Percentiles rank a stretch among this genome's conserved stretches.
These are phyloP conservation scores for Tylopilus orsonianus DNA, from an alignment of 1,284 basidiomycete species.

Conservation along the genomic window DNA sequence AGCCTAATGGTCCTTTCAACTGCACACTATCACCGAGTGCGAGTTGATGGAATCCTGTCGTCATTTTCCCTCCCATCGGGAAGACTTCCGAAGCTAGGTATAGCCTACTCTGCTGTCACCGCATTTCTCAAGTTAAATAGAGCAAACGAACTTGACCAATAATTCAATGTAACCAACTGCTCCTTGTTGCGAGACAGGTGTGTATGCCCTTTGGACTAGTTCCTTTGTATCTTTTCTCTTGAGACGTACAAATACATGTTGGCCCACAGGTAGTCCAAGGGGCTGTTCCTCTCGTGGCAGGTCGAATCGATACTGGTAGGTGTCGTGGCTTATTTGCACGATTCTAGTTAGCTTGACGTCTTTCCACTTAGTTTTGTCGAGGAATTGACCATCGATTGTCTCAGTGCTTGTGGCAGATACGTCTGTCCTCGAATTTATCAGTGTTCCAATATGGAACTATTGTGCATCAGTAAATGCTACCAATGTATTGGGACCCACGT, in stretches of 20 bases:
- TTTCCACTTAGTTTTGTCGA: constrained; percentile 56
- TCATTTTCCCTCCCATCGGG: constrained; percentile 58
- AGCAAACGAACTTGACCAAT: constrained; percentile 48
- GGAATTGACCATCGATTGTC: constrained; percentile 38
- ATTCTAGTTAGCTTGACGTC: constrained; percentile 43
- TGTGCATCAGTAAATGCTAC: constrained; percentile 14
- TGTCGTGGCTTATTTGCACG: constrained; percentile 45
- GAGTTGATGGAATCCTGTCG: constrained; percentile 51
- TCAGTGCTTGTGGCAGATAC: constrained; percentile 2
- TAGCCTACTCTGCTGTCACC: constrained; percentile 28
- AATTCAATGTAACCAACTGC: constrained; percentile 54
- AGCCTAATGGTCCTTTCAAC: constrained; percentile 65
- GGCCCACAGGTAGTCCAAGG: constrained; percentile 62
- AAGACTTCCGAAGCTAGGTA: constrained; percentile 46
- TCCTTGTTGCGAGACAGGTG: constrained; percentile 51
- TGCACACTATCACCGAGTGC: constrained; percentile 52
- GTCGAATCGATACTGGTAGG: constrained; percentile 54
- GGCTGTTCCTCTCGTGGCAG: constrained; percentile 44
- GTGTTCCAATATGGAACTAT: constrained; percentile 46
- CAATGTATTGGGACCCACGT: constrained; percentile 10
- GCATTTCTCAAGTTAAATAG: neutral
- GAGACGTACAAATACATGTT: constrained; percentile 60
- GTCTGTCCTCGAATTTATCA: constrained; percentile 15
- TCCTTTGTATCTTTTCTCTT: constrained; percentile 43
- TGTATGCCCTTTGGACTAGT: constrained; percentile 62